A percentile compares a stretch with the other conserved stretches of the same genome.
Conservation (phyloP, 78 protist species). For the Dictyostelium purpureum region DNA sequence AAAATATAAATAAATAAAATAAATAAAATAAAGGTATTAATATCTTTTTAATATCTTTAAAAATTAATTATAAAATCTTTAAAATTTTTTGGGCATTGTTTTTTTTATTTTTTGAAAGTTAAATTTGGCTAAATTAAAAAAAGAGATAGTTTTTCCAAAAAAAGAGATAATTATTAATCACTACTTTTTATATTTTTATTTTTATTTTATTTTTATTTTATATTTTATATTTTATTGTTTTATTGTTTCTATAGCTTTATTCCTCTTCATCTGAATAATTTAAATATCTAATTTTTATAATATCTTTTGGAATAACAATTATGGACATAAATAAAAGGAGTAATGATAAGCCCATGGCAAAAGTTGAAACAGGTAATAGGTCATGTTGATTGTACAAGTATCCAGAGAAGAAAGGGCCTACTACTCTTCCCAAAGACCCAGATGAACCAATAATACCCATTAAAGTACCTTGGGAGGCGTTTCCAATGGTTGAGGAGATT, state of each 20-base stretch:
- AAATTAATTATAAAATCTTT: too few relatives aligned
- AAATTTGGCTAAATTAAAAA: too few relatives aligned
- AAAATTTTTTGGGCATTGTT: too few relatives aligned
- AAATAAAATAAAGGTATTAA: too few relatives aligned
- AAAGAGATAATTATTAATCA: too few relatives aligned
- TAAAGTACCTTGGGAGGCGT: conserved; percentile 32
- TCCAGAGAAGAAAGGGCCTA: conserved; percentile 29
- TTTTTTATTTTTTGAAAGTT: too few relatives aligned
- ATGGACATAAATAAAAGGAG: background rate
- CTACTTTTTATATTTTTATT: too few relatives aligned
- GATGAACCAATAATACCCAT: conserved; percentile 60
- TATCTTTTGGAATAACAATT: background rate
- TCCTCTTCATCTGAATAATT: background rate
- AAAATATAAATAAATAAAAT: too few relatives aligned
- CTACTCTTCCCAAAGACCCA: conserved; percentile 55
- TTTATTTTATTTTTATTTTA: too few relatives aligned
- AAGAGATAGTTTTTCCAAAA: too few relatives aligned
- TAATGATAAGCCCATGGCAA: background rate
- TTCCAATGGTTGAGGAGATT: background rate
- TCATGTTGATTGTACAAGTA: background rate
- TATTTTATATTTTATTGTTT: too few relatives aligned
- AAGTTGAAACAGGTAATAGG: background rate
- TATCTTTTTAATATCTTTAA: too few relatives aligned
- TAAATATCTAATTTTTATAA: conserved; percentile 5
- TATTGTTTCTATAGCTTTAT: background rate